Conservation (phyloP, 2,329 filamentous ascomycete species). For the Fusarium papillatum region DNA sequence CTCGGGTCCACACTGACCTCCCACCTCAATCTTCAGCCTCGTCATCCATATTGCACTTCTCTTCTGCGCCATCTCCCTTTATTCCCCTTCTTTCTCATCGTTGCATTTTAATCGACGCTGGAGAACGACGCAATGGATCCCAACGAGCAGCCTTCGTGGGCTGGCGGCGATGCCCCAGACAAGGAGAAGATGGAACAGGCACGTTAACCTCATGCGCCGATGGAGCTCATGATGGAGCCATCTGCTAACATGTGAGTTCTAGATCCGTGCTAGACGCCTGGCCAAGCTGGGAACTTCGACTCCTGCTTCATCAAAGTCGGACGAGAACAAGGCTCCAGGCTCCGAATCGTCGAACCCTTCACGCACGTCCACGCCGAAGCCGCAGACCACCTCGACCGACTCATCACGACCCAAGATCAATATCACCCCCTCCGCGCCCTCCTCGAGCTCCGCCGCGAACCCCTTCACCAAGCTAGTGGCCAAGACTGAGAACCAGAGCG, state of each 20-base stretch:
- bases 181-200: slow-evolving; percentile 72
- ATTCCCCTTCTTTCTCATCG: not conserved
- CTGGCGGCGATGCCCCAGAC: slow-evolving; percentile 65
- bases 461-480: slow-evolving; percentile 53
- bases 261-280: slow-evolving; percentile 65
- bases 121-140: slow-evolving; percentile 56
- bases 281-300: slow-evolving; percentile 60
- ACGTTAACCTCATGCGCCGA: slow-evolving; percentile 37
- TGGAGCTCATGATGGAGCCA: slow-evolving; percentile 27
- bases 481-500: slow-evolving; percentile 41
- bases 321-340: slow-evolving; percentile 47
- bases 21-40: slow-evolving; percentile 33
- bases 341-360: slow-evolving; percentile 45
- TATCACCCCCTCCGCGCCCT: slow-evolving; percentile 50
- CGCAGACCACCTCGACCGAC: slow-evolving; percentile 39
- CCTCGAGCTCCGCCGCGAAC: slow-evolving; percentile 44
- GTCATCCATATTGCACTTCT: slow-evolving; percentile 16
- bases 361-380: slow-evolving; percentile 45
- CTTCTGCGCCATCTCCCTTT: slow-evolving; percentile 9
- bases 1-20: slow-evolving; percentile 36
- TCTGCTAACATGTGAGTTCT: slow-evolving; percentile 18
- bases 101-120: not conserved
- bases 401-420: slow-evolving; percentile 50
- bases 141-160: slow-evolving; percentile 56
- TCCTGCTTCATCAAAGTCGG: slow-evolving; percentile 48